Evolutionary conservation across 2,329 filamentous ascomycete genomes (phyloP).

Genomic region (Berkeleyomyces basicola): DNA sequence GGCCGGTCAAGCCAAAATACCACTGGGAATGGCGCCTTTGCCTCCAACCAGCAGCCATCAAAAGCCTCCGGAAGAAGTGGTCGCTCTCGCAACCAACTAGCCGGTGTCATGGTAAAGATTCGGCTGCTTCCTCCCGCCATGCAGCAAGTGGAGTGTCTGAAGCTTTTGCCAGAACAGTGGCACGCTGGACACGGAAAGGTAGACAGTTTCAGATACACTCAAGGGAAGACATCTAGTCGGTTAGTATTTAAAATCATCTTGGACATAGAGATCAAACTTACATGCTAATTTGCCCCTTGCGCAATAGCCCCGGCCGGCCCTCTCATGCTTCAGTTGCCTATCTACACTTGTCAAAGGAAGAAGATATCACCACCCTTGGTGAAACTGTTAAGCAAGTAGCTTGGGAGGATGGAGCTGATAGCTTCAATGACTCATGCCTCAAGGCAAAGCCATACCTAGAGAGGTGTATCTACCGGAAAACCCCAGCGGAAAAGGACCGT

Average conservation of each 20-base stretch:
- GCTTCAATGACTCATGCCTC: slow-evolving; percentile 52
- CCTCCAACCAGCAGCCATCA: neutral
- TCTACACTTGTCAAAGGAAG: slow-evolving; percentile 58
- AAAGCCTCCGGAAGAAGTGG: neutral
- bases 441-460: slow-evolving; percentile 67
- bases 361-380: slow-evolving; percentile 49
- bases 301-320: slow-evolving; percentile 60
- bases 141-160: slow-evolving; percentile 60
- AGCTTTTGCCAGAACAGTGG: slow-evolving; percentile 64
- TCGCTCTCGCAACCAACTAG: slow-evolving; percentile 16
- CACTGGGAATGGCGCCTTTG: neutral
- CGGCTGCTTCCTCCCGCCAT: slow-evolving; percentile 75
- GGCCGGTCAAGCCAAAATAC: neutral
- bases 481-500: slow-evolving; percentile 56
- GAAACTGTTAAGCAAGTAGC: slow-evolving; percentile 50
- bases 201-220: slow-evolving; percentile 58
- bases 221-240: slow-evolving; percentile 54
- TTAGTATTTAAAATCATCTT: slow-evolving; percentile 2
- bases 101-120: slow-evolving; percentile 69
- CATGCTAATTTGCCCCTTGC: neutral
- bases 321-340: slow-evolving; percentile 70
- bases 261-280: neutral
- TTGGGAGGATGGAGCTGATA: slow-evolving; percentile 72
- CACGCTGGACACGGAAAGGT: slow-evolving; percentile 62
- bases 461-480: slow-evolving; percentile 68